A percentile compares a stretch with the other conserved stretches of the same genome.
Conservation (phyloP, 1,139 yeast genomes). For the Hemisphaericaspora xylofermentans region DNA sequence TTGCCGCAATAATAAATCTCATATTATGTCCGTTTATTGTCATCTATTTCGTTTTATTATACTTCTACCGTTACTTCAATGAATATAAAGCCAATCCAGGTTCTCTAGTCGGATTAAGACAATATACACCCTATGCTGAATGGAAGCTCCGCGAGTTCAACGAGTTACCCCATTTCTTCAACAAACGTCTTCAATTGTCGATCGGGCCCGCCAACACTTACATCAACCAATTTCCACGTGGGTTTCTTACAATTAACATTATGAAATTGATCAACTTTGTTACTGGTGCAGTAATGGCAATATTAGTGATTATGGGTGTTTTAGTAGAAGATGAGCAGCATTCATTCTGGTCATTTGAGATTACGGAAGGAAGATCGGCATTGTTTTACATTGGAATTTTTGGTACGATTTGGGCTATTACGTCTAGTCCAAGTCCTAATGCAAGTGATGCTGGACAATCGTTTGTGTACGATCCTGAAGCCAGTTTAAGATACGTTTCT, state of each 20-base stretch:
- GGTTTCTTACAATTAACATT: conserved; percentile 52
- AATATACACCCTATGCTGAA: conserved; percentile 90
- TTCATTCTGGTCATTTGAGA: conserved; percentile 83
- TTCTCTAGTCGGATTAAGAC: conserved; percentile 72
- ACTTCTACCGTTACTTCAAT: conserved; percentile 87
- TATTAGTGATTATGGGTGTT: conserved; percentile 79
- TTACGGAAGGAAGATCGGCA: conserved; percentile 76
- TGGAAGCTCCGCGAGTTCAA: conserved; percentile 95
- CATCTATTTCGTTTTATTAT: conserved; percentile 73
- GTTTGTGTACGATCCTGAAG: conserved; percentile 83
- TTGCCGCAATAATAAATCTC: conserved; percentile 85
- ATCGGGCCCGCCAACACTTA: conserved; percentile 78
- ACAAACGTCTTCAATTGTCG: conserved; percentile 73
- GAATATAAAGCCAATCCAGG: conserved; percentile 91
- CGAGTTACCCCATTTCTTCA: conserved; percentile 86
- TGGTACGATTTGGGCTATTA: conserved; percentile 79
- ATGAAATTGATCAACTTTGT: conserved; percentile 70
- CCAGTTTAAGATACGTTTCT: conserved; percentile 71
- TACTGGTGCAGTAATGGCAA: conserved; percentile 87
- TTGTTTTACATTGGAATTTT: conserved; percentile 84
- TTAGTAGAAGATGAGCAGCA: conserved; percentile 75
- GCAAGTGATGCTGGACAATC: conserved; percentile 25
- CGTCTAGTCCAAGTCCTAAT: conserved; percentile 34
- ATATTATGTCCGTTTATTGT: conserved; percentile 84
- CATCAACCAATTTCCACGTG: conserved; percentile 90